Base-by-base conservation (phyloP, 2,329 filamentous ascomycete species). In the Arthrobotrys conoides region DNA sequence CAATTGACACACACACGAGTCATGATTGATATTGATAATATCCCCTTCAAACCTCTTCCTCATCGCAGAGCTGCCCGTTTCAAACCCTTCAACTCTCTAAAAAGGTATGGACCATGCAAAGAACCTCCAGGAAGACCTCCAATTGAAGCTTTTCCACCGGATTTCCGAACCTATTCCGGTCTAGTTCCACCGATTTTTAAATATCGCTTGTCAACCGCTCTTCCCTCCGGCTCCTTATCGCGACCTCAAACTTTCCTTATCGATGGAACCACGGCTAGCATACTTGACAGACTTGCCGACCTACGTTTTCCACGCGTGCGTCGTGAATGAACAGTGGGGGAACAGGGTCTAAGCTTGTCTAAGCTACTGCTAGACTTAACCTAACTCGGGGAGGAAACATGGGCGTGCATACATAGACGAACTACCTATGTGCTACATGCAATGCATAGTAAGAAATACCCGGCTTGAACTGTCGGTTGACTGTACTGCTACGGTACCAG, bases 181-280 rank as follows among this genome's bases (percentile, higher is more conserved):
- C 55, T 75, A 75, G 71, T 69, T 24, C 64, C 61, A 5, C 61
- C 33, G 64, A 68, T 67, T 75, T 61, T 75, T 38, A 49, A 63
- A 75, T 75, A 59, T 61, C 49, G 51, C 61, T 59, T 67, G 70
- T 64, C 71, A 75, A 75, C 38, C 30, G 36, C 20, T 22, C 30
- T 57, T 63, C 70, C 46, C 57, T 44, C 61, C 59, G 63, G 57
- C 38, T 51, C 10, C 71, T 75, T 75, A 75, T 75, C 71, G 64
- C 57, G 46, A 51, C 64, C 53, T 75, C 53, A 68, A 38, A 65
- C 44, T 36, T n/a, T 36, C 36, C 57, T 61, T 61, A 61, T 61
- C 57, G 57, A 61, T 30, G 57, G 33, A n/a, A 6, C n/a, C 51
- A 18, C 33, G 20, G 53, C 51, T 41, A 38, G 18, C 33, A 36